Conservation (phyloP, 305 asterid genomes). For the Euphrasia arctica region DNA sequence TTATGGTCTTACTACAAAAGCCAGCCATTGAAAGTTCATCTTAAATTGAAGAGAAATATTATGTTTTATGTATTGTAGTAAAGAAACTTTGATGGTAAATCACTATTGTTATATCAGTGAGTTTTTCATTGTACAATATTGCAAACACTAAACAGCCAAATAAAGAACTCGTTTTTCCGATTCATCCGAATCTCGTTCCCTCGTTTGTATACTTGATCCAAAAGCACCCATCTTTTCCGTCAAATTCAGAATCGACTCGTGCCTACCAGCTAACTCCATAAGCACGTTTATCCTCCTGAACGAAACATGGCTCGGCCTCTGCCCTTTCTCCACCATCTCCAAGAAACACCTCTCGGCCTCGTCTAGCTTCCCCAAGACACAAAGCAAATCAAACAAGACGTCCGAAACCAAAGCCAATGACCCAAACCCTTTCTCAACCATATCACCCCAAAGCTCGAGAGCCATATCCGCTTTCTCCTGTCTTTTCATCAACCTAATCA, state of each 20-base stretch:
- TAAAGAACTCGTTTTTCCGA: slow-evolving; percentile 42
- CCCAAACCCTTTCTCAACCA: slow-evolving; percentile 80
- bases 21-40: slow-evolving; percentile 17
- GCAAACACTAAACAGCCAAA: slow-evolving; percentile 3
- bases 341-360: slow-evolving; percentile 87
- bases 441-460: slow-evolving; percentile 82
- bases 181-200: slow-evolving; percentile 32
- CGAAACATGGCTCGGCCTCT: slow-evolving; percentile 71
- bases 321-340: slow-evolving; percentile 87
- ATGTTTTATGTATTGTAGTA: no score
- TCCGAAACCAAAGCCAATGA: slow-evolving; percentile 72
- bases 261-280: slow-evolving; percentile 76
- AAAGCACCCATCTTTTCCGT: slow-evolving; percentile 67
- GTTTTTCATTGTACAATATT: no score
- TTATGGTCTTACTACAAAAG: slow-evolving; percentile 48
- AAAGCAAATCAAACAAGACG: slow-evolving; percentile 69
- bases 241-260: slow-evolving; percentile 45
- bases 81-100: no score
- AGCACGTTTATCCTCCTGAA: slow-evolving; percentile 87
- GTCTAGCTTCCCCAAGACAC: slow-evolving; percentile 65
- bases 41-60: no score
- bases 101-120: no score
- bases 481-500: slow-evolving; percentile 68
- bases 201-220: slow-evolving; percentile 35
- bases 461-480: slow-evolving; percentile 72